Conservation (phyloP, 306 rosid species). For the Glycine latifolia region DNA sequence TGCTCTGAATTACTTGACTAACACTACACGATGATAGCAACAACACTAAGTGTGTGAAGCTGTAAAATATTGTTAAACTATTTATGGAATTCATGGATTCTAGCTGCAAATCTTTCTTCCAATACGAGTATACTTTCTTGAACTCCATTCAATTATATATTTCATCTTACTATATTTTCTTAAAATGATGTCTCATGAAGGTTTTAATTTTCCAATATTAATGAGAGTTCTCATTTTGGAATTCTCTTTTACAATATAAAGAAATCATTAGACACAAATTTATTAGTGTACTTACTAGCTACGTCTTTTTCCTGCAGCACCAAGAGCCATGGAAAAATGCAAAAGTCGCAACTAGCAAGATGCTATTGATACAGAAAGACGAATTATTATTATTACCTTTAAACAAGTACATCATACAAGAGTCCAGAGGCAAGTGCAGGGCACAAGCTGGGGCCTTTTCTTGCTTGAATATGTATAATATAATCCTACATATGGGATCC, state of each 20-base stretch:
- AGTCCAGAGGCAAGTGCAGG: constrained; percentile 25
- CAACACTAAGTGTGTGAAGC: not conserved
- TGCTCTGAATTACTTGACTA: not conserved
- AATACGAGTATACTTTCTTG: too few species aligned
- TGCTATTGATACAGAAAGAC: constrained; percentile 44
- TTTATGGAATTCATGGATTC: too few species aligned
- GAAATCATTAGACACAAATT: not conserved
- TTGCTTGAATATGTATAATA: constrained; percentile 38
- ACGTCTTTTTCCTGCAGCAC: constrained; percentile 66
- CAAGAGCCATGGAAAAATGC: constrained; percentile 88
- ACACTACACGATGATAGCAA: not conserved
- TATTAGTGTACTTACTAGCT: not conserved
- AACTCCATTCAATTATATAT: too few species aligned
- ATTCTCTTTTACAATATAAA: not conserved
- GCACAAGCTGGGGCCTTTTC: constrained; percentile 19
- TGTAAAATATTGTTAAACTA: too few species aligned
- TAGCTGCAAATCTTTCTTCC: too few species aligned
- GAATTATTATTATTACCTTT: constrained; percentile 11
- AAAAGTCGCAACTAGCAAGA: constrained; percentile 61
- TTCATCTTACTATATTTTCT: too few species aligned
- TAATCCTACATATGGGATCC: constrained; percentile 48
- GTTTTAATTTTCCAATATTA: too few species aligned
- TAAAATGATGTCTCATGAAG: too few species aligned
- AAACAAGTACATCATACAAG: not conserved
- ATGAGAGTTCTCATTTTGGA: not conserved